These are phyloP conservation scores for Quercus berberidifolia DNA, from an alignment of 306 rosid genomes.

Conservation along the genomic window DNA sequence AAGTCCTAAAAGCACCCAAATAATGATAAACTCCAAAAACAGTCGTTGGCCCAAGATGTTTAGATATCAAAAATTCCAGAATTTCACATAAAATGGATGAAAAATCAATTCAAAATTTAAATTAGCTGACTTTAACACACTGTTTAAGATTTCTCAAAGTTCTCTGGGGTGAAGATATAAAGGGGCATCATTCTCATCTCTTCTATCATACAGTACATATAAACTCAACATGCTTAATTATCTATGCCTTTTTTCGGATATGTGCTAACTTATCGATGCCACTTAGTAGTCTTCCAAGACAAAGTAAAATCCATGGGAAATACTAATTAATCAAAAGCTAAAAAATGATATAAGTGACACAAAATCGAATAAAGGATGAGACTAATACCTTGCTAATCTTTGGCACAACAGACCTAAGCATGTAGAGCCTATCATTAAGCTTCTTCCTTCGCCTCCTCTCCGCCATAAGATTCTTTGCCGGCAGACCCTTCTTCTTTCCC, in stretches of 20 bases:
- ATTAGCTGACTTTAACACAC: background rate
- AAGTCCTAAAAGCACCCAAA: constrained; percentile 1
- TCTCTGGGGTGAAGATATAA: background rate
- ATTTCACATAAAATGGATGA: constrained; percentile 1
- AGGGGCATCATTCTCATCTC: background rate
- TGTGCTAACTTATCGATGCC: background rate
- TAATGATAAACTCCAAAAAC: background rate
- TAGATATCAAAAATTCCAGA: background rate
- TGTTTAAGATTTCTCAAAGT: background rate
- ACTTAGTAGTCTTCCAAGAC: background rate
- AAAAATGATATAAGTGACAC: background rate
- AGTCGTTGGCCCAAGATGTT: background rate
- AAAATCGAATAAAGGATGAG: background rate
- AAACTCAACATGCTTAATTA: background rate
- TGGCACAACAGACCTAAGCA: constrained; percentile 98
- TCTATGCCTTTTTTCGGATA: background rate
- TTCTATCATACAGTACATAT: background rate
- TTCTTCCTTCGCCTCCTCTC: constrained; percentile 98
- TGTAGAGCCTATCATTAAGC: constrained; percentile 90
- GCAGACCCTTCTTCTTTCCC: constrained; percentile 92
- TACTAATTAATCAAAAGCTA: background rate
- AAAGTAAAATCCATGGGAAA: background rate
- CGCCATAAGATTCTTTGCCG: constrained; percentile 96
- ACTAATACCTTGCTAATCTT: constrained; percentile 92
- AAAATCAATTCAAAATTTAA: constrained; percentile 8